A percentile compares a stretch with the other conserved stretches of the same genome.
These are phyloP conservation scores for Leptodermis oblonga DNA, from an alignment of 257 asterid genomes.

Conservation along the genomic window DNA sequence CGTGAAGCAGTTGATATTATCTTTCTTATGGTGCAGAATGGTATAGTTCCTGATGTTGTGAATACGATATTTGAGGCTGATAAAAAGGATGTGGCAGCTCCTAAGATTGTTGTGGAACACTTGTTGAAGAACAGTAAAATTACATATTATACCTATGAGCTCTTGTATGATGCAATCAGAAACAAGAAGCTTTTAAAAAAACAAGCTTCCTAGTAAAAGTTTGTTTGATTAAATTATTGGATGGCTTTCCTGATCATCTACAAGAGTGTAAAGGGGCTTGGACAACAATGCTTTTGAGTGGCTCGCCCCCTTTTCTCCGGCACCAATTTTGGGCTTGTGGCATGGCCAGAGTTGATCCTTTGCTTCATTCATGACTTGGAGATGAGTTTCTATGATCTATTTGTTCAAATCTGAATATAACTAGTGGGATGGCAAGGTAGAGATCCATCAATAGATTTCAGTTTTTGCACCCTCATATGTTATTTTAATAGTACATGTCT, in stretches of 20 bases:
- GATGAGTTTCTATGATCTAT: too few relatives aligned
- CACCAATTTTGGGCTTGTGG: too few relatives aligned
- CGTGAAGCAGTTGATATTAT: constrained; percentile 62
- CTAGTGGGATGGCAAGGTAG: too few relatives aligned
- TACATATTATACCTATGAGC: constrained; percentile 64
- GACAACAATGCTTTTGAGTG: too few relatives aligned
- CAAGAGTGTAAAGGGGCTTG: too few relatives aligned
- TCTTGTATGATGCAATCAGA: constrained; percentile 70
- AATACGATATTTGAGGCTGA: constrained; percentile 65
- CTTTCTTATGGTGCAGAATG: constrained; percentile 69
- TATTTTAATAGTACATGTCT: too few relatives aligned
- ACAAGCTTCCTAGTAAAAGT: constrained; percentile 21
- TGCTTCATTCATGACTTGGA: too few relatives aligned
- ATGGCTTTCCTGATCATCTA: constrained; percentile 13
- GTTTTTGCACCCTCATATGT: too few relatives aligned
- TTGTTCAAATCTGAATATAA: too few relatives aligned
- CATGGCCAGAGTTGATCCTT: too few relatives aligned
- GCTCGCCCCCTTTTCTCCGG: too few relatives aligned
- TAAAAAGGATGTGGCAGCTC: constrained; percentile 73
- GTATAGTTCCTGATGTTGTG: constrained; percentile 68
- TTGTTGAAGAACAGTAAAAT: constrained; percentile 68
- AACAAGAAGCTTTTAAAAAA: constrained; percentile 57
- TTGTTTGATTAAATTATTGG: constrained; percentile 13
- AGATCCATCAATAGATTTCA: too few relatives aligned
- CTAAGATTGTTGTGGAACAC: constrained; percentile 80